Percentiles rank a stretch among this genome's conserved stretches.
These are phyloP conservation scores for Schoenoplectus tabernaemontani DNA, from an alignment of 202 grass and related monocot genomes.

Conservation along the genomic window DNA sequence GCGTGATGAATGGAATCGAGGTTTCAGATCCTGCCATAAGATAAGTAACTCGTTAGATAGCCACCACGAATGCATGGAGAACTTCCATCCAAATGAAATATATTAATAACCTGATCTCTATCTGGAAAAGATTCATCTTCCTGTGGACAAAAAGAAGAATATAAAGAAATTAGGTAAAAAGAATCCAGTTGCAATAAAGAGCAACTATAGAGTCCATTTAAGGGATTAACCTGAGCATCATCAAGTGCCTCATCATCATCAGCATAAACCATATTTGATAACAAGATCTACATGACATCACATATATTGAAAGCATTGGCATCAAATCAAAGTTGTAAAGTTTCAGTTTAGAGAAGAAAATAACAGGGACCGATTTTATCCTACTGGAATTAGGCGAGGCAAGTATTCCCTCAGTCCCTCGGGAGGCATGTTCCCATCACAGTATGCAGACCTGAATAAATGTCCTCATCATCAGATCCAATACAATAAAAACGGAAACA, in stretches of 20 bases:
- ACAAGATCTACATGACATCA: slow-evolving; percentile 44
- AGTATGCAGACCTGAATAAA: slow-evolving; percentile 86
- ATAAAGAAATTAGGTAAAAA: background rate
- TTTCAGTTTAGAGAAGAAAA: slow-evolving; percentile 14
- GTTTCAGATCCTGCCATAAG: slow-evolving; percentile 85
- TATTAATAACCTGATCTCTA: slow-evolving; percentile 70
- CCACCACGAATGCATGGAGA: slow-evolving; percentile 25
- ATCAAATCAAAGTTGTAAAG: slow-evolving; percentile 16
- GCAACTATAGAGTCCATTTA: background rate
- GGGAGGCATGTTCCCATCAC: slow-evolving; percentile 84
- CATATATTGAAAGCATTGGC: slow-evolving; percentile 15
- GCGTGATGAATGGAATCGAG: slow-evolving; percentile 90
- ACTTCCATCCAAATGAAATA: slow-evolving; percentile 14
- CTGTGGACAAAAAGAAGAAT: slow-evolving; percentile 38
- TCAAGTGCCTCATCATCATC: slow-evolving; percentile 87
- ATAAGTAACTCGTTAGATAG: slow-evolving; percentile 18
- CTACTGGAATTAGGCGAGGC: slow-evolving; percentile 84
- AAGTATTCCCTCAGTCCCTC: slow-evolving; percentile 83
- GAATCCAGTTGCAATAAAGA: background rate
- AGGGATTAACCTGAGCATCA: slow-evolving; percentile 68
- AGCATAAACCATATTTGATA: slow-evolving; percentile 92
- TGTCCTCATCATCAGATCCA: background rate
- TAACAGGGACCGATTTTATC: slow-evolving; percentile 13
- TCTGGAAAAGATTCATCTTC: slow-evolving; percentile 95
- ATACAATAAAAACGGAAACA: background rate